Conservation (phyloP, 257 asterid species). For the Ballota nigra region DNA sequence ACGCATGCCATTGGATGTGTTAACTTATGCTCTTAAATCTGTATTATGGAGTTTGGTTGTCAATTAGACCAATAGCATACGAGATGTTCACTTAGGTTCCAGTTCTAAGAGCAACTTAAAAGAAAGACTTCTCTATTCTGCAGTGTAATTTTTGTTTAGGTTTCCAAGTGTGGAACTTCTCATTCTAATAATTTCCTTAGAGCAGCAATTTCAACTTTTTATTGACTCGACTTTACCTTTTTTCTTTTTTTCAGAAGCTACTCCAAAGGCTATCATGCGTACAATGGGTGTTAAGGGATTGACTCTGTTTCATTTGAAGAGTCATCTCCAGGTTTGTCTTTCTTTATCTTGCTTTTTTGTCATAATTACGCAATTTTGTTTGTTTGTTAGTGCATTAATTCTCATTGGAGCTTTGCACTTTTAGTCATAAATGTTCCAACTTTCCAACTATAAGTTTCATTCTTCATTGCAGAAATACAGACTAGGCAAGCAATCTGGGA, state of each 20-base stretch:
- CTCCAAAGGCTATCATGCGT: constrained; percentile 84
- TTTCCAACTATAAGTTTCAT: constrained; percentile 22
- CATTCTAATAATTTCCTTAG: background rate
- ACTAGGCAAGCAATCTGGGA: constrained; percentile 85
- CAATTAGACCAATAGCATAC: constrained; percentile 2
- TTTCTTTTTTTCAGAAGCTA: constrained; percentile 62
- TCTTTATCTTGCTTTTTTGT: constrained; percentile 12
- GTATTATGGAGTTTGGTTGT: background rate
- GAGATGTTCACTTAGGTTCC: background rate
- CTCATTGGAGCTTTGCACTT: constrained; percentile 5
- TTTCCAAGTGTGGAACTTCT: constrained; percentile 11
- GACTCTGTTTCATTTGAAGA: constrained; percentile 83
- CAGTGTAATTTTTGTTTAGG: background rate
- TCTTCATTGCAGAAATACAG: constrained; percentile 66
- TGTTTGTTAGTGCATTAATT: constrained; percentile 11
- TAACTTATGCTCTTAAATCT: background rate
- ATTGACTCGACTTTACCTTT: background rate
- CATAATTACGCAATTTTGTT: background rate
- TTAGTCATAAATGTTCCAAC: background rate
- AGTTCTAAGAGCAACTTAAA: background rate
- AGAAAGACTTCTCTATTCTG: background rate
- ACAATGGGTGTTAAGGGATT: constrained; percentile 93
- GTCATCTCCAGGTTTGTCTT: constrained; percentile 71
- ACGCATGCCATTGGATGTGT: background rate
- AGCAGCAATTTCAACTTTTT: background rate